A percentile compares a stretch with the other conserved stretches of the same genome.
Conservation (phyloP, 768 basidiomycete species). For the Mycena alexandri region DNA sequence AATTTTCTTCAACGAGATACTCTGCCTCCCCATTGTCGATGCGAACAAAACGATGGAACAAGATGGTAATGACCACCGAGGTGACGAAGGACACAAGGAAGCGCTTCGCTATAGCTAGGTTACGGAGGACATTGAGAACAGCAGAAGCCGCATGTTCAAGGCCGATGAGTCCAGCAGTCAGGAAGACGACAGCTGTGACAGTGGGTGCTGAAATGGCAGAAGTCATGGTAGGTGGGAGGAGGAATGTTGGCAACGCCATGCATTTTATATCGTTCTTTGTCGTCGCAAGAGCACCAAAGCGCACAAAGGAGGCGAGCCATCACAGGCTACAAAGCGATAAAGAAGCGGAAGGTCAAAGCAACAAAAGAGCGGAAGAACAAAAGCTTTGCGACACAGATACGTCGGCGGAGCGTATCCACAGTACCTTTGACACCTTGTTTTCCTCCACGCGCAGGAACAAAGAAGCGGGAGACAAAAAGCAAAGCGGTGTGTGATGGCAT, state of each 20-base stretch:
- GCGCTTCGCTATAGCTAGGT: not conserved
- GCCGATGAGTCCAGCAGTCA: constrained; percentile 5
- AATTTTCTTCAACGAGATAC: too few species aligned
- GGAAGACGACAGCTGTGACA: not conserved
- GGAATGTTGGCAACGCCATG: not conserved
- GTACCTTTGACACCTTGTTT: not conserved
- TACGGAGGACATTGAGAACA: constrained; percentile 2
- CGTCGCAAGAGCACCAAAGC: not conserved
- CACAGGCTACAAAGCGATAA: not conserved
- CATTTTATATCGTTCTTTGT: constrained; percentile 1
- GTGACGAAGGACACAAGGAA: constrained; percentile 4
- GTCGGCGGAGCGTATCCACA: not conserved
- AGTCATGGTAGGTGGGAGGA: constrained; percentile 13
- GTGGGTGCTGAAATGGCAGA: not conserved
- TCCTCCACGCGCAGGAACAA: too few species aligned
- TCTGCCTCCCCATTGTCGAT: not conserved
- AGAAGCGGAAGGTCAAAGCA: not conserved
- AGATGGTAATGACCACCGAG: not conserved
- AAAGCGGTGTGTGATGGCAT: too few species aligned
- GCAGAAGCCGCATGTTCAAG: constrained; percentile 10
- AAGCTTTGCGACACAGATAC: too few species aligned
- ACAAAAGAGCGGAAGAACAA: not conserved
- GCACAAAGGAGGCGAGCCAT: not conserved
- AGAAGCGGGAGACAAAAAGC: too few species aligned
- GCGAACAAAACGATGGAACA: not conserved